Base-by-base conservation (phyloP, 2,329 filamentous ascomycete genomes). In the Colletotrichum tanaceti region DNA sequence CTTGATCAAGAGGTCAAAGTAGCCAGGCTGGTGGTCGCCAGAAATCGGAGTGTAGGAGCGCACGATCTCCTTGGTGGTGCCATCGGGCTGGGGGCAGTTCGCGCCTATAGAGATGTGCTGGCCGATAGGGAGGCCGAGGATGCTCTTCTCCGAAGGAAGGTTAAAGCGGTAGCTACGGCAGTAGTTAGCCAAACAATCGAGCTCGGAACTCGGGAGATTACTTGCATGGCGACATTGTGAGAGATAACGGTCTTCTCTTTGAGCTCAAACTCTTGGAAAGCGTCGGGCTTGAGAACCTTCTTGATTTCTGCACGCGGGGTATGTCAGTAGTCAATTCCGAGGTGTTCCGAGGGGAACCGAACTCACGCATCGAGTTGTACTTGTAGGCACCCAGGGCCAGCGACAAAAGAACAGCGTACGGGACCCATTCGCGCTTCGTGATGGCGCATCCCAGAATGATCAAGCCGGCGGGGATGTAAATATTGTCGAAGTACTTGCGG, bases 61-160 rank as follows among this genome's bases (percentile, higher is more conserved):
- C 63, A 97, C 90, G 72, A 97, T 91, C 77, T 97, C 92, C 83
- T 96, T 95, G 73, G 85, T 85, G 75, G 87, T 86, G 77, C 93
- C 93, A 75, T 93, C 89, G 65, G 84, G 81, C 76, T 90, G 88
- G 50, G 81, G 75, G 70, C 94, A 88, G 65, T 87, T 89, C 64
- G 94, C 95, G 73, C 92, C 93, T 78, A 99, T 93, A 71, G 95
- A 98, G 82, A 99, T 98, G 86, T 99, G 96, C 85, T 99, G 96
- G 78, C 96, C 96, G 84, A 98, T 98, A 73, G 96, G 95, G 50
- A 98, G 92, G 77, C 96, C 96, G 76, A 98, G 93, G 79, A 98
- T 93, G 73, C 92, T 89, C 75, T 85, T 91, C 47, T 90, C 83
- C 59, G 86, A 86, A 65, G 94, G 94, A 47, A 99, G 92, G 72